Percentiles rank a stretch among this genome's conserved stretches.
Conservation (phyloP, 306 rosid genomes). For the Rubus parviflorus region DNA sequence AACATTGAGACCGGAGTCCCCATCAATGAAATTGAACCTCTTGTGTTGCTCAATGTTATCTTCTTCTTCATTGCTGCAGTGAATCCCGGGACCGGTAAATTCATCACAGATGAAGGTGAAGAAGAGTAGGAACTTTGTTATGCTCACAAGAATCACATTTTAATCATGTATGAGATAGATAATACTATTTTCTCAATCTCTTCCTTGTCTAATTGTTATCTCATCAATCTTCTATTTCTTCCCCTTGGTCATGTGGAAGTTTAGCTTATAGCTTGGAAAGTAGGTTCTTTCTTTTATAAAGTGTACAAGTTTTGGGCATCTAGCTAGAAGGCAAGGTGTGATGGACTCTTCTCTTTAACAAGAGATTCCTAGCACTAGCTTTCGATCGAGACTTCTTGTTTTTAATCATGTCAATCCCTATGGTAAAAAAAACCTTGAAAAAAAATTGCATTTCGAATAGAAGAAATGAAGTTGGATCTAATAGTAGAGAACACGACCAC, state of each 20-base stretch:
- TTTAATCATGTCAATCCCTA: not conserved
- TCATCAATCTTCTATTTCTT: not conserved
- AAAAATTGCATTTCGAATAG: not conserved
- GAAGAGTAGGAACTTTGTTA: constrained; percentile 37
- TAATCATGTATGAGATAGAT: constrained; percentile 18
- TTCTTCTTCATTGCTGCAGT: constrained; percentile 96
- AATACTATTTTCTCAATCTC: not conserved
- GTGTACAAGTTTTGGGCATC: not conserved
- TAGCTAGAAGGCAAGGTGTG: not conserved
- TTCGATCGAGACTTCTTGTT: not conserved
- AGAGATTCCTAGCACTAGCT: constrained; percentile 6
- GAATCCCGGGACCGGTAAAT: constrained; percentile 95
- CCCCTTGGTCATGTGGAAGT: not conserved
- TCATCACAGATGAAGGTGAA: constrained; percentile 69
- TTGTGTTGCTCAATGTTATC: constrained; percentile 73
- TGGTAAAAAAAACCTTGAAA: not conserved
- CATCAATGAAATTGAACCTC: constrained; percentile 82
- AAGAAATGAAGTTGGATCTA: not conserved
- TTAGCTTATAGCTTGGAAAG: not conserved
- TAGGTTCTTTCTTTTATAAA: not conserved
- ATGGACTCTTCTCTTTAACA: not conserved
- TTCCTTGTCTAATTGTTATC: not conserved
- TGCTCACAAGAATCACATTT: not conserved
- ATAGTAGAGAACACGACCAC: too few species aligned
- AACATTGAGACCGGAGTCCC: constrained; percentile 98